phyloP scores from a whole-genome alignment of 2,329 filamentous ascomycete species.

The Delphinella strobiligena region DNA sequence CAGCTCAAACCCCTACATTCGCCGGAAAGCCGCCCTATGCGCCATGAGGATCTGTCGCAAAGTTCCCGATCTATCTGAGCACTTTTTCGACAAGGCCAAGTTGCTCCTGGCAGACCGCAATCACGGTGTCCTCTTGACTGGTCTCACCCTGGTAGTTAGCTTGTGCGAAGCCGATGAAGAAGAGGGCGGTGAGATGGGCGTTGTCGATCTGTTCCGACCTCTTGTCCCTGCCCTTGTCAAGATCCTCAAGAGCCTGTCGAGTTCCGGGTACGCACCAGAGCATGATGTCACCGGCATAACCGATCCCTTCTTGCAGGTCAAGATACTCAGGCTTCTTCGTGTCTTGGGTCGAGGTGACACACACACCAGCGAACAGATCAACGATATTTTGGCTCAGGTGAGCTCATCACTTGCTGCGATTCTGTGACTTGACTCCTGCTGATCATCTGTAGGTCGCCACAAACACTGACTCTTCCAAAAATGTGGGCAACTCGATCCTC shows the following conservation, averaged over 20 bases:
- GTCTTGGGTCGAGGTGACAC: slow-evolving; percentile 78
- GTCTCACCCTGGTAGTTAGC: slow-evolving; percentile 78
- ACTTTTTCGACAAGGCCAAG: slow-evolving; percentile 91
- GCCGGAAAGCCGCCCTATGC: slow-evolving; percentile 93
- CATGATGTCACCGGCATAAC: slow-evolving; percentile 98
- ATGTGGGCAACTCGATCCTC: slow-evolving; percentile 94
- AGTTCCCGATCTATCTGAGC: slow-evolving; percentile 91
- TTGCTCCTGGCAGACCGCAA: slow-evolving; percentile 83
- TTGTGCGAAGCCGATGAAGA: slow-evolving; percentile 91
- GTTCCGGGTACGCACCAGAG: slow-evolving; percentile 92
- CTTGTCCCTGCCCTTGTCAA: slow-evolving; percentile 78
- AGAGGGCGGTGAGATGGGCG: slow-evolving; percentile 77
- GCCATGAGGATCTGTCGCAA: slow-evolving; percentile 98
- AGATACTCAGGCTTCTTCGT: slow-evolving; percentile 76
- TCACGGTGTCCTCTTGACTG: slow-evolving; percentile 87
- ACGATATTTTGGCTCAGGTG: slow-evolving; percentile 82
- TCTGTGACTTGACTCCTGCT: no score
- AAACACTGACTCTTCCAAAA: slow-evolving; percentile 96
- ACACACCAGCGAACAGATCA: slow-evolving; percentile 89
- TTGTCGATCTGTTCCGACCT: slow-evolving; percentile 82
- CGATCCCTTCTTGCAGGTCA: slow-evolving; percentile 95
- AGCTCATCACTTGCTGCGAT: no score
- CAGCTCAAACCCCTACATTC: slow-evolving; percentile 95
- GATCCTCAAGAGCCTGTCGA: slow-evolving; percentile 81
- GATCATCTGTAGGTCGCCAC: no score